Conservation (phyloP, 345 rosid genomes). For the Raphanus raphanistrum region DNA sequence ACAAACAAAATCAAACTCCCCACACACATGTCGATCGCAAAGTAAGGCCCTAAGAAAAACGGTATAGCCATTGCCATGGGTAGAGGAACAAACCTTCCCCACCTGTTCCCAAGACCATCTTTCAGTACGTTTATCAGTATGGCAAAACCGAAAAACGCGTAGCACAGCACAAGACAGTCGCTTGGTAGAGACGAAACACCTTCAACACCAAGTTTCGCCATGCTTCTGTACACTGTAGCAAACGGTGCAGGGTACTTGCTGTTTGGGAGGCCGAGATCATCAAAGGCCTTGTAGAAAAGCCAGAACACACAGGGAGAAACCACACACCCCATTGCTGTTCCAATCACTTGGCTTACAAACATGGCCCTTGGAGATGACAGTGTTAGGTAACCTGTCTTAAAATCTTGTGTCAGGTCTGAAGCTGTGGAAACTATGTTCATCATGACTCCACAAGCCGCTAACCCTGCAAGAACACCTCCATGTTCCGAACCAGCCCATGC, state of each 20-base stretch:
- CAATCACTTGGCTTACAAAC: slow-evolving; percentile 79
- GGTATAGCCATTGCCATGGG: slow-evolving; percentile 99
- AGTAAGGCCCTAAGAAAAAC: slow-evolving; percentile 80
- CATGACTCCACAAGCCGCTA: slow-evolving; percentile 89
- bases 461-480: slow-evolving; percentile 81
- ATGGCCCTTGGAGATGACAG: slow-evolving; percentile 85
- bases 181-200: slow-evolving; percentile 71
- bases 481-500: slow-evolving; percentile 66
- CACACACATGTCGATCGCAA: slow-evolving; percentile 84
- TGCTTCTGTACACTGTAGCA: slow-evolving; percentile 65
- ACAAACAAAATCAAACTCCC: slow-evolving; percentile 77
- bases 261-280: slow-evolving; percentile 58
- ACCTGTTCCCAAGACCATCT: slow-evolving; percentile 32
- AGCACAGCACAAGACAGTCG: slow-evolving; percentile 58
- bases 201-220: slow-evolving; percentile 74
- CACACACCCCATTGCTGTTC: slow-evolving; percentile 75
- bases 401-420: slow-evolving; percentile 88
- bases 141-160: slow-evolving; percentile 51
- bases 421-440: slow-evolving; percentile 98
- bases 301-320: slow-evolving; percentile 71
- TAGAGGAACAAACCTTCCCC: slow-evolving; percentile 67
- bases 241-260: slow-evolving; percentile 86
- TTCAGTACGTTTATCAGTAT: slow-evolving; percentile 47
- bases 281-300: slow-evolving; percentile 81
- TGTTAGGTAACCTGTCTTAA: slow-evolving; percentile 90